Conservation (phyloP, 2,329 filamentous ascomycete genomes). For the Aspergillus tubingensis region DNA sequence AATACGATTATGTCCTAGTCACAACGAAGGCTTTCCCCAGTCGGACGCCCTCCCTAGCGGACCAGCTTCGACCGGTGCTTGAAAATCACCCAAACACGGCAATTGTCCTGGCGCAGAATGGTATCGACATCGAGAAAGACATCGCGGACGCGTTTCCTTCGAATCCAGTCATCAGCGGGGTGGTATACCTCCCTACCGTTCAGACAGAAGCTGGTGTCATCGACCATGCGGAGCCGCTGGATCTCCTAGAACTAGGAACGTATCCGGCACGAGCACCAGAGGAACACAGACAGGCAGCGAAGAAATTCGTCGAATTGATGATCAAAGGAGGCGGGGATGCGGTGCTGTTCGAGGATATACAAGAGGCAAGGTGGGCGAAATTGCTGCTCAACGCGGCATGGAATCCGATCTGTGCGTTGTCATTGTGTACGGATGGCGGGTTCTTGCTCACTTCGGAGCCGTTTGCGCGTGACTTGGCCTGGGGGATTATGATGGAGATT, state of each 20-base stretch:
- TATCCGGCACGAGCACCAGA: conserved; percentile 43
- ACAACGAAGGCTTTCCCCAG: conserved; percentile 50
- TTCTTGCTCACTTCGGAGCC: conserved; percentile 49
- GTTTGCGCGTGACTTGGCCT: conserved; percentile 38
- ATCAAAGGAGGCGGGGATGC: conserved; percentile 49
- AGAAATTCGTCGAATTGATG: conserved; percentile 47
- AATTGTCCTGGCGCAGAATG: conserved; percentile 64
- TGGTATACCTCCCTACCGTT: conserved; percentile 57
- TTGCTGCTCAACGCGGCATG: conserved; percentile 62
- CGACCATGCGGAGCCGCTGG: conserved; percentile 45
- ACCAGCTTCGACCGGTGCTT: conserved; percentile 44
- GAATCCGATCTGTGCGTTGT: conserved; percentile 63
- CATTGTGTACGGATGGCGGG: conserved; percentile 54
- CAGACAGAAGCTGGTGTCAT: conserved; percentile 54
- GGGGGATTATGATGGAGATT: conserved; percentile 51
- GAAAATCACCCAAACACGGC: conserved; percentile 44
- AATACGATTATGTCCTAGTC: conserved; percentile 53
- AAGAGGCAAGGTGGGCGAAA: conserved; percentile 62
- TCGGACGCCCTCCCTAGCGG: conserved; percentile 33
- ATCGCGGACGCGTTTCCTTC: conserved; percentile 53
- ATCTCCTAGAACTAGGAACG: conserved; percentile 53
- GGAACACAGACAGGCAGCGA: conserved; percentile 32
- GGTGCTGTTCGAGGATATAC: conserved; percentile 56
- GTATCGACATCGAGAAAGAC: conserved; percentile 61
- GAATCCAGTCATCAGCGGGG: conserved; percentile 58